Conservation (phyloP, 2,329 filamentous ascomycete species). For the Tolypocladium pustulatum region DNA sequence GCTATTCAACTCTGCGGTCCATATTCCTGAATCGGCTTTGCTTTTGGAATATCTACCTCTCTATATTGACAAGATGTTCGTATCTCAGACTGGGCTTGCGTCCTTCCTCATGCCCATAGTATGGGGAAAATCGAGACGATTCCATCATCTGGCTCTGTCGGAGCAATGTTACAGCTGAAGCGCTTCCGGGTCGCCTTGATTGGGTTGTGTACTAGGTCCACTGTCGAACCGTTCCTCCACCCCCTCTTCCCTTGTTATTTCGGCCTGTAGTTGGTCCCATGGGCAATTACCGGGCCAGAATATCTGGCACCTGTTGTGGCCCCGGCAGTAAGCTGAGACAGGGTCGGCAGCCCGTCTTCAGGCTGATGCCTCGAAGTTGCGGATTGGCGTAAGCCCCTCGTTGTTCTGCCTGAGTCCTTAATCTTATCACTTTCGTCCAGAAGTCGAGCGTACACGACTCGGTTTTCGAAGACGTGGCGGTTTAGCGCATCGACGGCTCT, state of each 20-base stretch:
- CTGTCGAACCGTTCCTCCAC: not conserved
- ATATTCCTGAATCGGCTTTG: not conserved
- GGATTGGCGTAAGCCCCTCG: not conserved
- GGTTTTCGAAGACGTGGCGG: conserved; percentile 14
- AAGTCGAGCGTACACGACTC: conserved; percentile 12
- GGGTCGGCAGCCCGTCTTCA: not conserved
- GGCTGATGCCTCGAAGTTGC: not conserved
- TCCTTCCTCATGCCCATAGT: not conserved
- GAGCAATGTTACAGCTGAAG: too few species aligned
- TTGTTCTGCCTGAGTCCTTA: conserved; percentile 1
- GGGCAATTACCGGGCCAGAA: conserved; percentile 1
- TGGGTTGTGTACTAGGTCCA: not conserved
- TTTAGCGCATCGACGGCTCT: conserved; percentile 14
- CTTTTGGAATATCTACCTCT: not conserved
- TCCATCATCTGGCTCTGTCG: too few species aligned
- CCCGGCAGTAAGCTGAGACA: not conserved
- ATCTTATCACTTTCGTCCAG: conserved; percentile 5
- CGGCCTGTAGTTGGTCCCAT: conserved; percentile 2
- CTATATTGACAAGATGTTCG: not conserved
- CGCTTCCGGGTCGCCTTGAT: too few species aligned
- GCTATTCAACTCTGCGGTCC: not conserved
- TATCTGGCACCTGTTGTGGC: not conserved
- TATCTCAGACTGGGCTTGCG: not conserved
- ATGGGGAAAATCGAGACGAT: not conserved
- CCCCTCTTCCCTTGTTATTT: not conserved